Evolutionary conservation across 108 stramenopile genomes (phyloP).

Genomic region (Skeletonema marinoi): DNA sequence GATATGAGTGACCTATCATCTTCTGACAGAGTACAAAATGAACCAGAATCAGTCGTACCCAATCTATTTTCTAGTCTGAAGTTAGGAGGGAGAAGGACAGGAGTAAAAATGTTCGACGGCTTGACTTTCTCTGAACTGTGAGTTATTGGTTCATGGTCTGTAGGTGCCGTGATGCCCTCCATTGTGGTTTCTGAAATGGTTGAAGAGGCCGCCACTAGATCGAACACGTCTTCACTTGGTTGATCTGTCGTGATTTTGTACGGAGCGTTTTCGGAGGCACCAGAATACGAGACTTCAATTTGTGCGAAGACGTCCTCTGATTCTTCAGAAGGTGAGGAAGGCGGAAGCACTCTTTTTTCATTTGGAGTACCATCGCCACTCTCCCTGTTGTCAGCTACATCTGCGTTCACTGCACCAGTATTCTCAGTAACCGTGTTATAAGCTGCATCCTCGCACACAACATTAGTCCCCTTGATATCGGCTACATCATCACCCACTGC

Average conservation of each 20-base stretch:
- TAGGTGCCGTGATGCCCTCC: not conserved
- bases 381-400: not conserved
- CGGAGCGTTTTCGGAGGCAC: not conserved
- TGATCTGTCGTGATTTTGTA: not conserved
- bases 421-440: too few species aligned
- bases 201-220: not conserved
- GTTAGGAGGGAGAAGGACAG: not conserved
- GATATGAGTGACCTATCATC: not conserved
- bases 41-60: not conserved
- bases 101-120: not conserved
- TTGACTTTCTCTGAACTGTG: not conserved
- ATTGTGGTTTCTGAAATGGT: not conserved
- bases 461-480: not conserved
- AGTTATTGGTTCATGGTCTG: not conserved
- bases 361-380: not conserved
- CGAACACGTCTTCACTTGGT: not conserved
- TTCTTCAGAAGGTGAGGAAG: not conserved
- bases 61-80: not conserved
- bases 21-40: not conserved
- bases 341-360: not conserved
- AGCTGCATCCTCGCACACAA: too few species aligned
- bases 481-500: too few species aligned
- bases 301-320: not conserved
- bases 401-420: not conserved
- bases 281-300: not conserved